Evolutionary conservation across 176 grass and related monocot genomes (phyloP), one percentile per base, ranked within the genome.

Genomic region (Oropetium thomaeum): DNA sequence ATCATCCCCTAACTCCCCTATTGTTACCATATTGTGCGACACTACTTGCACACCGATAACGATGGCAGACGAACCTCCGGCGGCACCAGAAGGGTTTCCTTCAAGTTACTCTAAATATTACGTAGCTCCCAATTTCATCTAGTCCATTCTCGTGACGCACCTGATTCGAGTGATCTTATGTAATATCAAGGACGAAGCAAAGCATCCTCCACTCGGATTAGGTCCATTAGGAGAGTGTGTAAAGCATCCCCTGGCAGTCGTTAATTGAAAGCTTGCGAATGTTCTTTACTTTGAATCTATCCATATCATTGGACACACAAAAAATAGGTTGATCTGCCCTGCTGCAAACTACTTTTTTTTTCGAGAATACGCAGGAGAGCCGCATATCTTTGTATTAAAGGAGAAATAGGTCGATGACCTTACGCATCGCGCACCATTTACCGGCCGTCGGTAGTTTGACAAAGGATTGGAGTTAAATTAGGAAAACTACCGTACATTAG

Each of bases 141-240:
- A 3, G 25, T 17, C 8, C 7, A 10, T 70, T 63, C 44, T 16
- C 62, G 7, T 20, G 57, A 69, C 39, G 73, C 17, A 87, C 67
- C 79, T 82, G 45, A 55, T 55, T 26, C n/a, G 11, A 26, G 49
- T 52, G 49, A 77, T 77, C 79, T 64, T 32, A 81, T 64, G 45
- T 12, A 62, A 31, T 28, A 17, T 62, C 9, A n/a, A n/a, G n/a
- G 17, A 16, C 40, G 27, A 75, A 62, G 73, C 10, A 75, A 75
- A 62, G 73, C 73, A 82, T 81, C 71, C 5, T 10, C 14, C 40
- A 44, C 15, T 71, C 4, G 14, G 16, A 67, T 37, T 62, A 22
- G 49, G 49, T 22, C 20, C 8, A 53, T 22, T 7, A 8, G 23
- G 22, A 45, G 43, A 45, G 13, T 45, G 2, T 45, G 43, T 45